Conservation (phyloP, 179 eudicot species). For the Heliamphora ciliata region DNA sequence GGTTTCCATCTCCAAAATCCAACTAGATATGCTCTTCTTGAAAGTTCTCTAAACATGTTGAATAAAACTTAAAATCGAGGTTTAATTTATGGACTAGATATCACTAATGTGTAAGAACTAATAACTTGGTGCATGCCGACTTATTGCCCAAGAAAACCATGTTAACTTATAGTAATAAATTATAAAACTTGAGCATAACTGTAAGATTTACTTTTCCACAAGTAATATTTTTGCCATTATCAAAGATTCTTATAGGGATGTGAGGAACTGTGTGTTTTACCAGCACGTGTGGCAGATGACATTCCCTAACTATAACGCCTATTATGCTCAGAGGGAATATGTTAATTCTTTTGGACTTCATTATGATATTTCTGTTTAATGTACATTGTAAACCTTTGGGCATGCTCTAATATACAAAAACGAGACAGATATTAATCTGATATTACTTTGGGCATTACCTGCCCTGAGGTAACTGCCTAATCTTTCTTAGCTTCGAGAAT, state of each 20-base stretch:
- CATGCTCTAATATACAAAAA: neutral
- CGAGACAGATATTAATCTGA: neutral
- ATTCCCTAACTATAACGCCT: neutral
- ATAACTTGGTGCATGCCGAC: neutral
- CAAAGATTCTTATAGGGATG: too few species aligned
- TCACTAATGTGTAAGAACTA: constrained; percentile 2
- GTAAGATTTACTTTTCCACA: too few species aligned
- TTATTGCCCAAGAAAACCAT: too few species aligned
- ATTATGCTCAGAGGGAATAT: constrained; percentile 4
- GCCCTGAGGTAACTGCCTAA: neutral
- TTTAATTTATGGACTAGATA: neutral
- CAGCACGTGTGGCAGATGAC: neutral
- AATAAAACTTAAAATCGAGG: neutral
- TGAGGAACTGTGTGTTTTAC: too few species aligned
- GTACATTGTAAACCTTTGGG: neutral
- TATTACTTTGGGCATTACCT: neutral
- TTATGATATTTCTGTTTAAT: neutral
- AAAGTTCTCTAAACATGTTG: neutral
- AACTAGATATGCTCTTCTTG: constrained; percentile 1
- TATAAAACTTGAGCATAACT: too few species aligned
- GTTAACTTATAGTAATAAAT: too few species aligned
- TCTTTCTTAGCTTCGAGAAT: neutral
- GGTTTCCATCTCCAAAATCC: neutral
- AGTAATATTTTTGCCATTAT: too few species aligned
- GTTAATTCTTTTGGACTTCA: neutral